Percentiles rank a stretch among this genome's conserved stretches.
phyloP scores from a whole-genome alignment of 805 yeast genomes.

The Ogataea siamensis region DNA sequence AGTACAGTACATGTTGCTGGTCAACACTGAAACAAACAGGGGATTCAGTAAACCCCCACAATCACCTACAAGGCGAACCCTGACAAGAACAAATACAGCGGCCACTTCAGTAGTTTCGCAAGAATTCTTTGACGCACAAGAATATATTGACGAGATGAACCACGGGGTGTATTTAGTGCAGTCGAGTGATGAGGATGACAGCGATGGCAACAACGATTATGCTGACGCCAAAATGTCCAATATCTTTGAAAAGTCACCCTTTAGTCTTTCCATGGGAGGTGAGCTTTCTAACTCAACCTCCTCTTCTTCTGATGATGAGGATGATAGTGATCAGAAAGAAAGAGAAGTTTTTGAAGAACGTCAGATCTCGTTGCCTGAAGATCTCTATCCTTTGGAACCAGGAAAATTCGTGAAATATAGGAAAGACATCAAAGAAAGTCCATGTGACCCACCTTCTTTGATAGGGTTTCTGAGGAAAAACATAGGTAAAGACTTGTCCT shows the following conservation, averaged over 20 bases:
- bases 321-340: constrained; percentile 14
- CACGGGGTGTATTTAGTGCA: constrained; percentile 58
- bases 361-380: constrained; percentile 18
- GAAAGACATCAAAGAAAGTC: constrained; percentile 54
- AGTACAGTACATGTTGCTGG: constrained; percentile 21
- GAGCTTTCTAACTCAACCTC: constrained; percentile 11
- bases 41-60: constrained; percentile 23
- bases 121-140: constrained; percentile 70
- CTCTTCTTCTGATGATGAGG: constrained; percentile 18
- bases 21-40: constrained; percentile 22
- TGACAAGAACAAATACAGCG: constrained; percentile 28
- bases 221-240: constrained; percentile 11
- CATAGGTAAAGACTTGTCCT: constrained; percentile 85
- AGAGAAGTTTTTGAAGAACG: background rate
- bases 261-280: constrained; percentile 6
- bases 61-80: constrained; percentile 24
- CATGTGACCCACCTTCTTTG: constrained; percentile 75
- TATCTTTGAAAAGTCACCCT: constrained; percentile 9
- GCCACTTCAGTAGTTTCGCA: constrained; percentile 43
- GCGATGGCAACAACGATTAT: constrained; percentile 13
- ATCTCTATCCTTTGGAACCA: constrained; percentile 70
- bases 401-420: constrained; percentile 48
- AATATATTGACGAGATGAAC: constrained; percentile 46
- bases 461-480: constrained; percentile 79
- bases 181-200: constrained; percentile 27